These are phyloP conservation scores for Selaginella moellendorffii DNA, from an alignment of 75 land plant genomes.

Conservation along the genomic window DNA sequence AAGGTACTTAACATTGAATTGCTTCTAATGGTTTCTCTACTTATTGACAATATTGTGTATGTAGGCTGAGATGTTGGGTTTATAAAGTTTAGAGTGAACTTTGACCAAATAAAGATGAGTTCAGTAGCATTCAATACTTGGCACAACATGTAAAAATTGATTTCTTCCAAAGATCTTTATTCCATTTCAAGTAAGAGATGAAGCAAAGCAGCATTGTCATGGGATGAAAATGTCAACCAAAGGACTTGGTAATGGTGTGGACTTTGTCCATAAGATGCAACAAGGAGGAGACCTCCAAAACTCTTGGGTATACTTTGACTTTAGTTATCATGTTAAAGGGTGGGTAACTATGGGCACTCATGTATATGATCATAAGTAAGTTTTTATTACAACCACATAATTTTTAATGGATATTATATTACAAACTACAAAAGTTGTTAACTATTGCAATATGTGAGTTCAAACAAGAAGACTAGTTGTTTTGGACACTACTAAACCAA, in stretches of 20 bases:
- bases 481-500: constrained; percentile 1
- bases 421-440: not conserved
- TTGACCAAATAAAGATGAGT: not conserved
- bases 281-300: constrained; percentile 5
- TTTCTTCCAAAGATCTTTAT: not conserved
- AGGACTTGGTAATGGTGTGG: not conserved
- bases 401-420: not conserved
- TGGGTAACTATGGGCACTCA: constrained; percentile 12
- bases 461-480: constrained; percentile 3
- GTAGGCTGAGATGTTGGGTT: not conserved
- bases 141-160: not conserved
- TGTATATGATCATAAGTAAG: constrained; percentile 11
- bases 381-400: not conserved
- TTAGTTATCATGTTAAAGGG: constrained; percentile 6
- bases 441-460: constrained; percentile 1
- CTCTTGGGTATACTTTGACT: constrained; percentile 7
- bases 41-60: too few species aligned
- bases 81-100: not conserved
- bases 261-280: constrained; percentile 9
- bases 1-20: too few species aligned
- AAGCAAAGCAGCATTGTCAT: not conserved
- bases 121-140: constrained; percentile 1
- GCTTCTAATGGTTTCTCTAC: too few species aligned
- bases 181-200: not conserved
- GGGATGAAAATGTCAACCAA: constrained; percentile 10